phyloP scores from a whole-genome alignment of 139 green algal species.

The Auxenochlorella pyrenoidosa region DNA sequence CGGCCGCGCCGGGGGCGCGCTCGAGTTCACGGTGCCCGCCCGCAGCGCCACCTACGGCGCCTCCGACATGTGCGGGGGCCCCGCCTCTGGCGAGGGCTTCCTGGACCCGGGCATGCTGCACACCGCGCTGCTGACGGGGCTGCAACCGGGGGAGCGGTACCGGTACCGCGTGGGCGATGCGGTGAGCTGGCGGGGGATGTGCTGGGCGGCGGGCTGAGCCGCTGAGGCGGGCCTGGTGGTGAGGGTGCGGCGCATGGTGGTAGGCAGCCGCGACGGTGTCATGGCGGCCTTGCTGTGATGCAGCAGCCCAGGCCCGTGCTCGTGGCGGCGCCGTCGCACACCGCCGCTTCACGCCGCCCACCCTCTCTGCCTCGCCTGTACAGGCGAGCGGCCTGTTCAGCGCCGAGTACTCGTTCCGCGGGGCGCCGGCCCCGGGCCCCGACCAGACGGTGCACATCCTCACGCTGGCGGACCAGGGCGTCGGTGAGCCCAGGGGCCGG shows the following conservation, averaged over 20 bases:
- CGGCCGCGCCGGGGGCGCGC: neutral
- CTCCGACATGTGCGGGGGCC: constrained; percentile 60
- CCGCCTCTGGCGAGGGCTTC: constrained; percentile 59
- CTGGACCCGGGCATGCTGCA: constrained; percentile 70
- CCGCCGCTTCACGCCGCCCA: neutral
- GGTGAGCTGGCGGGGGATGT: constrained; percentile 29
- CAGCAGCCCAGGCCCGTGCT: too few relatives aligned
- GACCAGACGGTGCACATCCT: constrained; percentile 56
- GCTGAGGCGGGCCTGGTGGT: neutral
- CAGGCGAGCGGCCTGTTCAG: constrained; percentile 60
- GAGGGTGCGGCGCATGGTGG: too few relatives aligned
- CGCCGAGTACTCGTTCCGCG: constrained; percentile 55
- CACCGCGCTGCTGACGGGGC: constrained; percentile 56
- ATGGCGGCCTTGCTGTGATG: too few relatives aligned
- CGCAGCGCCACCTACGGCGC: constrained; percentile 8
- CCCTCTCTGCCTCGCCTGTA: neutral
- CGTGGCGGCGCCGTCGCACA: too few relatives aligned
- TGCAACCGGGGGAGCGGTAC: constrained; percentile 61
- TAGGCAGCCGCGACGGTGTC: too few relatives aligned
- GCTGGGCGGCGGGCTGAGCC: neutral
- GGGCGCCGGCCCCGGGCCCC: constrained; percentile 46
- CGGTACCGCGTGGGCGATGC: constrained; percentile 74
- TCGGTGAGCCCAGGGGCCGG: constrained; percentile 44
- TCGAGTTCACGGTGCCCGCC: constrained; percentile 29
- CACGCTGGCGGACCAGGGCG: constrained; percentile 63